phyloP scores from a whole-genome alignment of 257 asterid genomes.

The Buddleja alternifolia region DNA sequence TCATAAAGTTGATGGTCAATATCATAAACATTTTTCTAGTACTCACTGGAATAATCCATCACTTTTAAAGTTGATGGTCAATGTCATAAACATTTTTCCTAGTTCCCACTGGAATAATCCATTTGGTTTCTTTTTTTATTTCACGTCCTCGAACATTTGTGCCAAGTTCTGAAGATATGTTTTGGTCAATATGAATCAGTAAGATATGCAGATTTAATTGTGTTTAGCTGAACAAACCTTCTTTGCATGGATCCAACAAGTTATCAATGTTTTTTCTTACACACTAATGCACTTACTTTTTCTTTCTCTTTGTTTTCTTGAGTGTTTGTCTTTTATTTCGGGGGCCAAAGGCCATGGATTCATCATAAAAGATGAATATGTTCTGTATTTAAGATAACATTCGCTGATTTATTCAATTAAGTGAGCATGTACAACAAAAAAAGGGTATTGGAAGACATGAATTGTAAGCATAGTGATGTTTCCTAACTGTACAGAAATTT shows the following conservation, averaged over 20 bases:
- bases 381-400: not conserved
- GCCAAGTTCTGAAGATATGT: slow-evolving; percentile 2
- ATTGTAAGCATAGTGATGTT: slow-evolving; percentile 7
- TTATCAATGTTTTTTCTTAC: slow-evolving; percentile 6
- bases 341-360: slow-evolving; percentile 14
- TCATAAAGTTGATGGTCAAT: slow-evolving; percentile 21
- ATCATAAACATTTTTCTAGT: slow-evolving; percentile 13
- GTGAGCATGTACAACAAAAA: too few relatives aligned
- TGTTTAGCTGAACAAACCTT: slow-evolving; percentile 10
- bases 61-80: slow-evolving; percentile 12
- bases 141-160: slow-evolving; percentile 1
- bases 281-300: too few relatives aligned
- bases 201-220: not conserved
- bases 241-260: slow-evolving; percentile 5
- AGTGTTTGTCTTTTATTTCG: not conserved
- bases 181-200: slow-evolving; percentile 10
- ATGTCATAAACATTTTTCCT: slow-evolving; percentile 8
- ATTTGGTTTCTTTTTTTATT: not conserved
- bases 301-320: not conserved
- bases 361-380: slow-evolving; percentile 13
- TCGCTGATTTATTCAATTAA: not conserved
- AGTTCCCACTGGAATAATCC: slow-evolving; percentile 2
- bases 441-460: slow-evolving; percentile 5
- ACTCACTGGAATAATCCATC: slow-evolving; percentile 6
- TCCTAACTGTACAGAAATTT: slow-evolving; percentile 11